A percentile compares a stretch with the other conserved stretches of the same genome.
Conservation (phyloP, 83 land plant genomes). For the Picea abies region DNA sequence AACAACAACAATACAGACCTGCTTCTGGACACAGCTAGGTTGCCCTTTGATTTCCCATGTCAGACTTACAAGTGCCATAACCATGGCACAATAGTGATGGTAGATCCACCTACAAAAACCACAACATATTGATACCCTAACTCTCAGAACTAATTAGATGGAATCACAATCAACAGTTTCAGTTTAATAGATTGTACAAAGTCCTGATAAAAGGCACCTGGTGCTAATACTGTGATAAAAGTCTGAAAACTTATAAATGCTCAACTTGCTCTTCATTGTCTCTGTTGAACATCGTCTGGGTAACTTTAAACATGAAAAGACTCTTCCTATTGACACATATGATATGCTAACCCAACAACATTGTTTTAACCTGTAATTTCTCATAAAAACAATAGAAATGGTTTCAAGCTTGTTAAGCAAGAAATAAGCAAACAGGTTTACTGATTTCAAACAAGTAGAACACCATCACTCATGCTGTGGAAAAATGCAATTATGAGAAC, state of each 20-base stretch:
- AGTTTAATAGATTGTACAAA: neutral
- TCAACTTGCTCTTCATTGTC: neutral
- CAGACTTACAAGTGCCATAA: slow-evolving; percentile 89
- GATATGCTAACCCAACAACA: too few species aligned
- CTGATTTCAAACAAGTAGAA: too few species aligned
- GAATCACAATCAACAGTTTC: neutral
- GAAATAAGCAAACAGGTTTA: too few species aligned
- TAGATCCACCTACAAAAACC: slow-evolving; percentile 85
- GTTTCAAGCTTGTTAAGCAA: too few species aligned
- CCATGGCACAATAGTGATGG: slow-evolving; percentile 99
- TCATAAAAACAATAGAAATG: too few species aligned
- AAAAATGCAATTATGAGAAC: too few species aligned
- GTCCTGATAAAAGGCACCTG: neutral
- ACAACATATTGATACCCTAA: neutral
- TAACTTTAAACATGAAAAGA: too few species aligned
- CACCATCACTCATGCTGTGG: too few species aligned
- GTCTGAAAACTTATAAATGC: neutral
- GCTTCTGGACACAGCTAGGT: slow-evolving; percentile 78
- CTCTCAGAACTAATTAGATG: neutral
- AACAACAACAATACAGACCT: slow-evolving; percentile 47
- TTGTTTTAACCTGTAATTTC: too few species aligned
- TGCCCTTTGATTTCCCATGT: slow-evolving; percentile 97
- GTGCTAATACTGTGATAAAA: neutral
- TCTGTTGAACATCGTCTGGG: too few species aligned
- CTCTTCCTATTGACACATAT: too few species aligned